A percentile compares a stretch with the other conserved stretches of the same genome.
phyloP scores from a whole-genome alignment of 108 stramenopile species.

The Nitzschia palea region DNA sequence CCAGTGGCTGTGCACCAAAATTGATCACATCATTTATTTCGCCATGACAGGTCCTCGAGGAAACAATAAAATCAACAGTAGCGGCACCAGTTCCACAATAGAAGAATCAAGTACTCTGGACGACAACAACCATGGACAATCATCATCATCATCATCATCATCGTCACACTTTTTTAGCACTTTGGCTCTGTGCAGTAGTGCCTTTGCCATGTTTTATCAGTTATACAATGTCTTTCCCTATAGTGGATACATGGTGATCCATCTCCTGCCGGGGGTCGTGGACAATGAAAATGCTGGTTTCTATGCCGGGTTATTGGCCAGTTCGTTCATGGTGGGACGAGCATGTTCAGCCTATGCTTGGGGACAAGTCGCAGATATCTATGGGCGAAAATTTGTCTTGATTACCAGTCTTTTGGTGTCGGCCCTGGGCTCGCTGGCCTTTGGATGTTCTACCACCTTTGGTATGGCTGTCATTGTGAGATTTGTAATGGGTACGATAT shows the following conservation, averaged over 20 bases:
- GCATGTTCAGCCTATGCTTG: slow-evolving; percentile 49
- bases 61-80: too few species aligned
- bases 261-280: slow-evolving; percentile 34
- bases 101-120: too few species aligned
- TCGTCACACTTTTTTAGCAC: slow-evolving; percentile 7
- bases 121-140: too few species aligned
- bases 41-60: too few species aligned
- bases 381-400: slow-evolving; percentile 63
- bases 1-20: too few species aligned
- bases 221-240: slow-evolving; percentile 72
- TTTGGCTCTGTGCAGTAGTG: background rate
- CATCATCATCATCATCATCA: too few species aligned
- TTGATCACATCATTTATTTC: too few species aligned
- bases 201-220: slow-evolving; percentile 37
- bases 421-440: slow-evolving; percentile 48
- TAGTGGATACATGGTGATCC: slow-evolving; percentile 61
- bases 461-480: slow-evolving; percentile 43
- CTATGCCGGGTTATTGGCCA: slow-evolving; percentile 67
- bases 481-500: slow-evolving; percentile 35
- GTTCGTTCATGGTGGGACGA: slow-evolving; percentile 72
- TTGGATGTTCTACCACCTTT: slow-evolving; percentile 60
- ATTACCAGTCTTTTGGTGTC: slow-evolving; percentile 41
- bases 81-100: too few species aligned
- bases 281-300: slow-evolving; percentile 52
- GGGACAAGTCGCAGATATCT: slow-evolving; percentile 60